Conservation (phyloP, 345 rosid genomes). For the Streptanthus diversifolius region DNA sequence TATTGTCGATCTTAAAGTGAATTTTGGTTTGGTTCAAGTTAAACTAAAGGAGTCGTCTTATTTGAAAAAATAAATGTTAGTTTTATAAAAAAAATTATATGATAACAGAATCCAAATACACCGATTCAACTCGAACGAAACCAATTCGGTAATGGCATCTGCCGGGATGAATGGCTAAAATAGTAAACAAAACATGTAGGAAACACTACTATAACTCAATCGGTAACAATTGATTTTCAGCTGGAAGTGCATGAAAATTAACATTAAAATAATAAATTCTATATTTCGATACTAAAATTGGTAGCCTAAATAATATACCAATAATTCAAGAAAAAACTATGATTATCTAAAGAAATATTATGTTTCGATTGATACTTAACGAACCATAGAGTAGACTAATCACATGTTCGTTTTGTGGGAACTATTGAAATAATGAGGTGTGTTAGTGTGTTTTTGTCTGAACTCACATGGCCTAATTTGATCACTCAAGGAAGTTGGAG, state of each 20-base stretch:
- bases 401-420: background rate
- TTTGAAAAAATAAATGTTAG: no score
- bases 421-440: background rate
- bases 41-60: no score
- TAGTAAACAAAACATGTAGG: background rate
- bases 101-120: background rate
- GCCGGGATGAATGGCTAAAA: background rate
- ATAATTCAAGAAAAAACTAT: background rate
- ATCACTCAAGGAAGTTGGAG: background rate
- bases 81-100: background rate
- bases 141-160: no score
- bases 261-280: no score
- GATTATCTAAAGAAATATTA: background rate
- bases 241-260: no score
- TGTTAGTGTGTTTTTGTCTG: background rate
- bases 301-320: background rate
- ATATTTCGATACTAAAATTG: background rate
- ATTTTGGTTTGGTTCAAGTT: background rate
- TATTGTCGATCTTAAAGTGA: background rate
- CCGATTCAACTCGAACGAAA: background rate
- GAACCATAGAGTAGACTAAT: background rate
- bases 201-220: background rate
- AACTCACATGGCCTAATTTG: background rate
- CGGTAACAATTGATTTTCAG: no score
- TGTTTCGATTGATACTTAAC: background rate